Base-by-base conservation (phyloP, 805 yeast species). In the Naumovozyma dairenensis region DNA sequence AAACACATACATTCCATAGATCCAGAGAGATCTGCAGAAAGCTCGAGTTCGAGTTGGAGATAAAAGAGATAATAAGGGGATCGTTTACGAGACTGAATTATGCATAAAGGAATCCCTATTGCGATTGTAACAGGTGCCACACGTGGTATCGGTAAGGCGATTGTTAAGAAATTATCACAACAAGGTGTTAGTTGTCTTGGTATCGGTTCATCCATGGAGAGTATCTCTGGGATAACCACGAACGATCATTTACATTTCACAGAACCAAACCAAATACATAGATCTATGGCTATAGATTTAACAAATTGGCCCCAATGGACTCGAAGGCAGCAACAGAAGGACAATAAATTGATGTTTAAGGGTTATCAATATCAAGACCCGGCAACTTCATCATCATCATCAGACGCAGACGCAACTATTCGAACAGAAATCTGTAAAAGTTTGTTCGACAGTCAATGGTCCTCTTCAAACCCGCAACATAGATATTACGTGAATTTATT, bases 81-180 rank as follows among this genome's bases (percentile, higher is more conserved):
- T n/a, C n/a, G n/a, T n/a, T n/a, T n/a, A n/a, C n/a, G n/a, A n/a
- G n/a, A n/a, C n/a, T n/a, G n/a, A n/a, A 6, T 5, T 7, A 24
- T 24, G 26, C 8, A 12, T 12, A 24, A 31, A 9, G 16, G 25
- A 5, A 14, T 29, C 7, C 53, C 55, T 1, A 55, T 54, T 5
- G 59, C 59, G 2, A 45, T 66, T 4, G 42, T 66, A n/a, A 57
- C 67, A 2, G 71, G 72, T 10, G 65, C 65, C 15, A 61, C 65
- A 16, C 51, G 65, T 35, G 71, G 71, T 4, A 59, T 66, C 32
- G 71, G 71, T 5, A 50, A 51, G 13, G 52, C 48, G 1, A 42
- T 65, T 6, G 56, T 48, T 3, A 49, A 54, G 27, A 44, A 45
- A 25, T 39, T 63, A 6, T 40, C 53, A 0, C 28, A 31, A 2